A percentile compares a stretch with the other conserved stretches of the same genome.
Evolutionary conservation across 768 basidiomycete species (phyloP).

Genomic region (Hebeloma cylindrosporum): DNA sequence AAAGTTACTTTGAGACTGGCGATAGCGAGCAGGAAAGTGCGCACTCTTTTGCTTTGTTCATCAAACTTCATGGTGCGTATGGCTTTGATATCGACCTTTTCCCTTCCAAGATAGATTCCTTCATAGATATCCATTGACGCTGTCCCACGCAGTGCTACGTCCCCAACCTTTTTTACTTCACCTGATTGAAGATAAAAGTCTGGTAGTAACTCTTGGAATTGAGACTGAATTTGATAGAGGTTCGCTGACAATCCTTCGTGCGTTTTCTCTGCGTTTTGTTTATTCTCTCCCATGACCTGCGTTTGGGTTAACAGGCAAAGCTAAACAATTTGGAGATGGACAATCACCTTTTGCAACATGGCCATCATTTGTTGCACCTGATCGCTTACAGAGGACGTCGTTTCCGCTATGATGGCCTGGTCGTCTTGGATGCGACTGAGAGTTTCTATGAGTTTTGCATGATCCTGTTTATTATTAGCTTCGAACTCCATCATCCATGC

Average conservation of each 20-base stretch:
- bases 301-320: not conserved
- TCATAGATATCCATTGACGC: conserved; percentile 56
- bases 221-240: conserved; percentile 48
- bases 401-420: conserved; percentile 34
- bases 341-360: conserved; percentile 48
- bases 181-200: conserved; percentile 50
- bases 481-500: conserved; percentile 49
- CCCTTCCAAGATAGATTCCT: conserved; percentile 51
- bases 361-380: conserved; percentile 44
- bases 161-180: conserved; percentile 50
- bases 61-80: conserved; percentile 51
- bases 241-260: conserved; percentile 49
- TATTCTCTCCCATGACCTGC: conserved; percentile 36
- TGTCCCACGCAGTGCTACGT: conserved; percentile 51
- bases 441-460: conserved; percentile 40
- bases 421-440: conserved; percentile 45
- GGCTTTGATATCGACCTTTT: conserved; percentile 59
- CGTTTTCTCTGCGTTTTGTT: conserved; percentile 29
- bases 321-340: not conserved
- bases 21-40: conserved; percentile 13
- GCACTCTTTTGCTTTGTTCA: conserved; percentile 44
- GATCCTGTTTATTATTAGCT: conserved; percentile 40
- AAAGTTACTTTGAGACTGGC: not conserved
- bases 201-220: conserved; percentile 47
- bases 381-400: conserved; percentile 32